Conservation (phyloP, 2,329 filamentous ascomycete genomes). For the Fusarium irregulare region DNA sequence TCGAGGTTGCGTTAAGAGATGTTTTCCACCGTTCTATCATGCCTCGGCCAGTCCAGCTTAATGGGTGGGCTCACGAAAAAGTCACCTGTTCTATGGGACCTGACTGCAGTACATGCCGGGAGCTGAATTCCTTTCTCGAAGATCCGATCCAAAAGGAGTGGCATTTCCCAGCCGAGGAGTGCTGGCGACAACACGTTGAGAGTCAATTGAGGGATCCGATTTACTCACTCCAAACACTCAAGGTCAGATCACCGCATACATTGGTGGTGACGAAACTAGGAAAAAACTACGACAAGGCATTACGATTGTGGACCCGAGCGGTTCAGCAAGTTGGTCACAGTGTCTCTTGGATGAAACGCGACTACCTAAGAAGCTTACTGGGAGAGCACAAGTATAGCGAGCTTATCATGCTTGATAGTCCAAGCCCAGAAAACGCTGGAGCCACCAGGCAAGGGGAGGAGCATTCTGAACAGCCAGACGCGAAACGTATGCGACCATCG, state of each 20-base stretch:
- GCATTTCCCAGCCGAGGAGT: neutral
- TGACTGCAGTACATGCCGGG: neutral
- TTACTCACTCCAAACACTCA: neutral
- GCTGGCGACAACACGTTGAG: neutral
- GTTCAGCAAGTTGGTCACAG: neutral
- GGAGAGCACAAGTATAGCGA: conserved; percentile 9
- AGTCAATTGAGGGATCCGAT: neutral
- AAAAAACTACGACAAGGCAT: neutral
- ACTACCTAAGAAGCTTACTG: conserved; percentile 6
- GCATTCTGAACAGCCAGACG: neutral
- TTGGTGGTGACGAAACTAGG: conserved; percentile 9
- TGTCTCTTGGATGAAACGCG: neutral
- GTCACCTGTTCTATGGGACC: too few relatives aligned
- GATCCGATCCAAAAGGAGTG: neutral
- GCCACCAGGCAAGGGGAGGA: neutral
- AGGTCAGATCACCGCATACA: neutral
- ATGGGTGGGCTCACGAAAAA: conserved; percentile 9
- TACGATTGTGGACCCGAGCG: neutral
- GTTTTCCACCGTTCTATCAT: neutral
- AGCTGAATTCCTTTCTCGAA: conserved; percentile 10
- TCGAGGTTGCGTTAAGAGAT: neutral
- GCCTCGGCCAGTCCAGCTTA: neutral
- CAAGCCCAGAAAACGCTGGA: neutral
- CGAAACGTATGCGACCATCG: neutral
- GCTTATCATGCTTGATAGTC: neutral